Conservation (phyloP, 768 basidiomycete genomes). For the Hericium coralloides region DNA sequence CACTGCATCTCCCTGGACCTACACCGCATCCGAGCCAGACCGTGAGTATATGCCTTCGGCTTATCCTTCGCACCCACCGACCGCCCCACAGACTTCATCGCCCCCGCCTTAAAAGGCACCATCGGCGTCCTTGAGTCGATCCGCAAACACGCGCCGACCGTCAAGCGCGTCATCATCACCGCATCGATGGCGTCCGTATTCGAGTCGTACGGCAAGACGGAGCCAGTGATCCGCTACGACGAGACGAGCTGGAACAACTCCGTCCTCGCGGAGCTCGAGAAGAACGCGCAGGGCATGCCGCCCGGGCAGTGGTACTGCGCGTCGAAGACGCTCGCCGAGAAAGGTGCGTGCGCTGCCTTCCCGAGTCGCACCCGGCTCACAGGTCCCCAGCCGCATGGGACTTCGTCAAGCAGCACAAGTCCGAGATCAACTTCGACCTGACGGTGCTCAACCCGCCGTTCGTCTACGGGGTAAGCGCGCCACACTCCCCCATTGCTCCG, state of each 20-base stretch:
- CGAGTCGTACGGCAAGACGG: neutral
- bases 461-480: constrained; percentile 11
- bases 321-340: constrained; percentile 27
- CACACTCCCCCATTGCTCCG: neutral
- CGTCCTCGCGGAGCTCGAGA: constrained; percentile 19
- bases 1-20: constrained; percentile 26
- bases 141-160: constrained; percentile 21
- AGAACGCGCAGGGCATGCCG: constrained; percentile 21
- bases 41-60: constrained; percentile 1
- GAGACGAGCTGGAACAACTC: constrained; percentile 25
- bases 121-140: constrained; percentile 24
- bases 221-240: neutral
- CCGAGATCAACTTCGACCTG: constrained; percentile 23
- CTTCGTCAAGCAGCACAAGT: constrained; percentile 19
- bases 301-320: constrained; percentile 20
- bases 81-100: constrained; percentile 22
- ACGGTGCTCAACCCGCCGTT: constrained; percentile 26
- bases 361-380: neutral
- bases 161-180: constrained; percentile 38
- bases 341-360: constrained; percentile 17
- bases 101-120: constrained; percentile 34
- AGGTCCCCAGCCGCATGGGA: constrained; percentile 23
- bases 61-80: neutral
- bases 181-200: constrained; percentile 27
- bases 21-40: constrained; percentile 16